A percentile compares a stretch with the other conserved stretches of the same genome.
Evolutionary conservation across 2,329 filamentous ascomycete species (phyloP).

Genomic region (Arthrobotrys musiformis): DNA sequence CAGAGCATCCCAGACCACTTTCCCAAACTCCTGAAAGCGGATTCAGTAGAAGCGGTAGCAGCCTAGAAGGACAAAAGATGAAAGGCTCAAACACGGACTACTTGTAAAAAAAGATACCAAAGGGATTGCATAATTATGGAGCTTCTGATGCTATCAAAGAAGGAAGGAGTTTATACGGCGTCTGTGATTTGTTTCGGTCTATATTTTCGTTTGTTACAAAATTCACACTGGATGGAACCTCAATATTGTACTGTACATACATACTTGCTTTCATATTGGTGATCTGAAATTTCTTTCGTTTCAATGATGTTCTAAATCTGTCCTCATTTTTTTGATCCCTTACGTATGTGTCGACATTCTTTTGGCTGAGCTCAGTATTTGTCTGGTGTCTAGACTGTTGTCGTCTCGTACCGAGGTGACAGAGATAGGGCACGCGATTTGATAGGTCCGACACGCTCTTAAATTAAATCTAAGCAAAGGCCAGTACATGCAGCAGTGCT

Average conservation of each 20-base stretch:
- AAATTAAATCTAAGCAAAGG: background rate
- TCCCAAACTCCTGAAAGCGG: background rate
- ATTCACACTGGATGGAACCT: background rate
- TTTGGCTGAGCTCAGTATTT: no score
- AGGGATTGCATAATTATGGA: background rate
- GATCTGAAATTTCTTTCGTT: background rate
- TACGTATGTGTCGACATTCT: no score
- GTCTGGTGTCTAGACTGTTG: no score
- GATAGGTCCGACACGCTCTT: background rate
- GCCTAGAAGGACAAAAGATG: background rate
- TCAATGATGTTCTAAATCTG: background rate
- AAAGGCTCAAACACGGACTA: constrained; percentile 24
- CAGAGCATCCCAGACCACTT: constrained; percentile 14
- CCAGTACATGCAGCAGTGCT: background rate
- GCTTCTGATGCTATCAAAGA: background rate
- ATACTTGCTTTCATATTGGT: background rate
- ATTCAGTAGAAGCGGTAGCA: constrained; percentile 23
- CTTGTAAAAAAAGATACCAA: constrained; percentile 3
- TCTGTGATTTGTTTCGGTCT: background rate
- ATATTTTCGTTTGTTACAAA: background rate
- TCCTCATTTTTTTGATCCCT: no score
- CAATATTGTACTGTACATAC: background rate
- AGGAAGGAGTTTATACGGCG: constrained; percentile 6
- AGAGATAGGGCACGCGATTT: background rate
- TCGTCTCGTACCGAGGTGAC: background rate